phyloP scores from a whole-genome alignment of 192 early-diverging fungal species.

The Phycomyces nitens region DNA sequence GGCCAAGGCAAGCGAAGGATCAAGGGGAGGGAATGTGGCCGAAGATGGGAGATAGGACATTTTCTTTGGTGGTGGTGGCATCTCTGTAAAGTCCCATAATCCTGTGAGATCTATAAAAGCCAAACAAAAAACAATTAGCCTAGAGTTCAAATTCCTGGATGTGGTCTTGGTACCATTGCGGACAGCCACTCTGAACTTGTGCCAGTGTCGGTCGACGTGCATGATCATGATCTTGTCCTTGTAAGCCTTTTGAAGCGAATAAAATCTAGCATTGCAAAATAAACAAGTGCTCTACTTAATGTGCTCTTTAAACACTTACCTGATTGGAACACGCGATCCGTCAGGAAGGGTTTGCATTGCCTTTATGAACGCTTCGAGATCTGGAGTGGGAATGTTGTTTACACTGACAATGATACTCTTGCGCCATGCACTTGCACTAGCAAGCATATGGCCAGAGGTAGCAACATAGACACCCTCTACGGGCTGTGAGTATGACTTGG shows the following conservation, averaged over 20 bases:
- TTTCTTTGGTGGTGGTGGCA: slow-evolving; percentile 58
- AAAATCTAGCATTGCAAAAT: slow-evolving; percentile 49
- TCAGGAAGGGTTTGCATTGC: slow-evolving; percentile 64
- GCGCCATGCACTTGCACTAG: slow-evolving; percentile 62
- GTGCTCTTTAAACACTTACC: slow-evolving; percentile 14
- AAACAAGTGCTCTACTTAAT: not conserved
- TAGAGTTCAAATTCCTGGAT: not conserved
- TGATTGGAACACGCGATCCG: slow-evolving; percentile 53
- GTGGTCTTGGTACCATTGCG: slow-evolving; percentile 56
- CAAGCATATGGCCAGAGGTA: slow-evolving; percentile 63
- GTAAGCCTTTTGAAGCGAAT: slow-evolving; percentile 76
- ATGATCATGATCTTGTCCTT: slow-evolving; percentile 80
- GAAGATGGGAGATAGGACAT: slow-evolving; percentile 53
- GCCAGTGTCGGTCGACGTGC: slow-evolving; percentile 86
- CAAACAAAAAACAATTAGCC: slow-evolving; percentile 1
- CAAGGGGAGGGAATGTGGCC: slow-evolving; percentile 70
- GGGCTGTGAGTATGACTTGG: slow-evolving; percentile 64
- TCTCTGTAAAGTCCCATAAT: slow-evolving; percentile 71
- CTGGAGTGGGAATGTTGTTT: slow-evolving; percentile 60
- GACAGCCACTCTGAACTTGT: slow-evolving; percentile 68
- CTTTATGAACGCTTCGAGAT: slow-evolving; percentile 62
- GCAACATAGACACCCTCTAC: slow-evolving; percentile 80
- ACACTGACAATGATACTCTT: slow-evolving; percentile 66
- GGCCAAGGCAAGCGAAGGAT: slow-evolving; percentile 68
- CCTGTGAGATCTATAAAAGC: slow-evolving; percentile 58